These are phyloP conservation scores for Telfairia occidentalis DNA, from an alignment of 331 rosid species.

Conservation along the genomic window DNA sequence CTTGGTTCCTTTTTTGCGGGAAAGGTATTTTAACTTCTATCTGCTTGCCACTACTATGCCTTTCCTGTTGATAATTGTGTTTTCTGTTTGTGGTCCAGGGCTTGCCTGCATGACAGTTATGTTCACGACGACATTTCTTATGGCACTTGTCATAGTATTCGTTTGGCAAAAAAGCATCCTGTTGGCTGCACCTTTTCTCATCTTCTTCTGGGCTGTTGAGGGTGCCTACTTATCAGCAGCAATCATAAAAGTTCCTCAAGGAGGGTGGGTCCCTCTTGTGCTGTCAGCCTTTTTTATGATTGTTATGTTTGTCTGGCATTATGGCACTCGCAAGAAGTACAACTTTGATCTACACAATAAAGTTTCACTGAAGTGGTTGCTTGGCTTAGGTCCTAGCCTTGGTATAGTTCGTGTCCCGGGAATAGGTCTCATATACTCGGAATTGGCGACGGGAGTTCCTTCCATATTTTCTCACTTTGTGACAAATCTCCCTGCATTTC, in stretches of 20 bases:
- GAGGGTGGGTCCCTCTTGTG: constrained; percentile 85
- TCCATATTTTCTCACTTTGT: constrained; percentile 91
- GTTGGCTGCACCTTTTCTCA: constrained; percentile 45
- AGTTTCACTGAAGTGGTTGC: constrained; percentile 88
- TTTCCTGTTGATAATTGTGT: background rate
- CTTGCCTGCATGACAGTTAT: constrained; percentile 86
- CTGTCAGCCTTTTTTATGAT: constrained; percentile 49
- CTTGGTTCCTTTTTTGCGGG: background rate
- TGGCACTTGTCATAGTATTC: constrained; percentile 63
- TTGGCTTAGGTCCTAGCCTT: constrained; percentile 87
- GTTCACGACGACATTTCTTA: constrained; percentile 80
- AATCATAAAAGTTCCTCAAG: constrained; percentile 67
- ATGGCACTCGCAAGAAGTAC: constrained; percentile 79
- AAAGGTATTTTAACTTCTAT: background rate
- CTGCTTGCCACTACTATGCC: background rate
- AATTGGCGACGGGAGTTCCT: constrained; percentile 84
- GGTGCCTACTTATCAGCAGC: constrained; percentile 66
- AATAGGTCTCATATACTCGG: constrained; percentile 85
- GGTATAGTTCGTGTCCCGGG: constrained; percentile 98
- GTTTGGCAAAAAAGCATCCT: constrained; percentile 71
- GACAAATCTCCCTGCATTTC: constrained; percentile 95
- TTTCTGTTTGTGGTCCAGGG: constrained; percentile 43
- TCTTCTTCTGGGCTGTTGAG: constrained; percentile 77
- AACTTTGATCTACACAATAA: constrained; percentile 79
- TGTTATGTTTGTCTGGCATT: constrained; percentile 80